These are phyloP conservation scores for Zygosaccharomyces sapae DNA, from an alignment of 1,139 yeast genomes.

Conservation along the genomic window DNA sequence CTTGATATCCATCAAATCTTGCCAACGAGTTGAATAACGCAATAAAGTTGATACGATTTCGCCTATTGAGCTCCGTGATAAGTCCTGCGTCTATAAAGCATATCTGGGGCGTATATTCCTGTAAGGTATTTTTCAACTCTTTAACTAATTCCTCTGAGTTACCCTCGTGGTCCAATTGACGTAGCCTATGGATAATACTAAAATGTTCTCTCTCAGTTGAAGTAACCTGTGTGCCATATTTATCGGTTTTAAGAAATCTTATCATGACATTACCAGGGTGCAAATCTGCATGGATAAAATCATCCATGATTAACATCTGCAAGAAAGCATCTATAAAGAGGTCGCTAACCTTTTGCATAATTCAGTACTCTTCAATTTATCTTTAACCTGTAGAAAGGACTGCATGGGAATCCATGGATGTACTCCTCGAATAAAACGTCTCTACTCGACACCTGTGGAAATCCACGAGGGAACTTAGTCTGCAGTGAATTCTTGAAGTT, in stretches of 20 bases:
- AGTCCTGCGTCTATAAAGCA: constrained; percentile 92
- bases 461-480: constrained; percentile 80
- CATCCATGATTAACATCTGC: constrained; percentile 86
- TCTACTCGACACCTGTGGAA: constrained; percentile 59
- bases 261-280: constrained; percentile 96
- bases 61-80: constrained; percentile 78
- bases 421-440: constrained; percentile 82
- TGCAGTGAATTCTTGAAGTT: constrained; percentile 48
- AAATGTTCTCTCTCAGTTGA: constrained; percentile 42
- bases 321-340: constrained; percentile 86
- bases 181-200: constrained; percentile 46
- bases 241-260: constrained; percentile 53
- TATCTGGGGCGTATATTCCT: constrained; percentile 72
- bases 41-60: constrained; percentile 77
- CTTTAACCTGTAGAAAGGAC: constrained; percentile 47
- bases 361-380: constrained; percentile 35
- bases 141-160: constrained; percentile 45
- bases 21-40: constrained; percentile 86
- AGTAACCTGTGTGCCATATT: constrained; percentile 36
- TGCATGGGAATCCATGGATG: constrained; percentile 78
- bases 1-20: constrained; percentile 86
- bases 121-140: constrained; percentile 48
- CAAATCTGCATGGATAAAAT: constrained; percentile 91
- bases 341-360: constrained; percentile 76
- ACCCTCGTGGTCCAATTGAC: constrained; percentile 39